Evolutionary conservation across 73 alveolate species (phyloP).

Genomic region (Tetrahymena elliotti): DNA sequence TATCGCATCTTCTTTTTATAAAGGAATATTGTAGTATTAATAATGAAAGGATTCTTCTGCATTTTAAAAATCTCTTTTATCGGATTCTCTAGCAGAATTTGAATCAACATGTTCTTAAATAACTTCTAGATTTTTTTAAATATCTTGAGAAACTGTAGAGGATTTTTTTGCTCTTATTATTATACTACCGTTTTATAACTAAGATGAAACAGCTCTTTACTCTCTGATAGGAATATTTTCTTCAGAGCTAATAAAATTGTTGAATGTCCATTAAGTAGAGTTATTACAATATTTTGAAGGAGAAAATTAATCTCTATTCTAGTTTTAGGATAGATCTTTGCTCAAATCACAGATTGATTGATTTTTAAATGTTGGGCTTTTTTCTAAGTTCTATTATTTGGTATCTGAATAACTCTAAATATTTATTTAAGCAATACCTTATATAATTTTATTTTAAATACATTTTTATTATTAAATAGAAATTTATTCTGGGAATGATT

Average conservation of each 20-base stretch:
- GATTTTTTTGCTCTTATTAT: background rate
- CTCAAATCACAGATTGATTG: background rate
- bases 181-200: background rate
- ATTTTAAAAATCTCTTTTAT: background rate
- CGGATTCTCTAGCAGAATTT: background rate
- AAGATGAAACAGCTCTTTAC: background rate
- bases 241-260: background rate
- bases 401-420: background rate
- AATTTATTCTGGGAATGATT: too few species aligned
- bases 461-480: too few species aligned
- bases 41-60: background rate
- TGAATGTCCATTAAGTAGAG: background rate
- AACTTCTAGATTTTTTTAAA: background rate
- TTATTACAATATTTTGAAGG: background rate
- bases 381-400: background rate
- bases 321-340: background rate
- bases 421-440: background rate
- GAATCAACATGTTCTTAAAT: background rate
- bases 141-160: background rate
- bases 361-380: background rate
- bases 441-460: too few species aligned
- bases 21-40: background rate
- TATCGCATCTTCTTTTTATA: background rate
- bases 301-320: background rate
- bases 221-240: background rate